phyloP scores from a whole-genome alignment of 2,329 filamentous ascomycete genomes.

The Aspergillus novofumigatus region DNA sequence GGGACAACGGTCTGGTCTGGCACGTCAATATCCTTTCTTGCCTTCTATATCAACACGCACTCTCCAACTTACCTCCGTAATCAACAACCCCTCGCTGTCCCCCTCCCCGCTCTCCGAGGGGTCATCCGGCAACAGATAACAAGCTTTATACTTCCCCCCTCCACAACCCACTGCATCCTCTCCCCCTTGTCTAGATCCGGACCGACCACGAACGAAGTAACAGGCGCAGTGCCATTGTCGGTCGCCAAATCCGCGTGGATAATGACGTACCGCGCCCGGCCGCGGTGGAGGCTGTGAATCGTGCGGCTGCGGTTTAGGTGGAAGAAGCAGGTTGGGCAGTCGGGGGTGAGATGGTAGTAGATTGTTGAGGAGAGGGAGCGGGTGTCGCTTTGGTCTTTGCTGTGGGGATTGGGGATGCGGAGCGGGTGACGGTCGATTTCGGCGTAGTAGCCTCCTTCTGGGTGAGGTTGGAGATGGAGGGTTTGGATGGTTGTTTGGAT shows the following conservation, averaged over 20 bases:
- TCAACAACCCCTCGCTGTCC: slow-evolving; percentile 53
- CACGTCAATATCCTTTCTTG: background rate
- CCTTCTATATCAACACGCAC: background rate
- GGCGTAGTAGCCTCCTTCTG: slow-evolving; percentile 62
- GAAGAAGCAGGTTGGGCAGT: slow-evolving; percentile 54
- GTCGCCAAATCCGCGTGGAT: slow-evolving; percentile 53
- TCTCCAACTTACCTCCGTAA: slow-evolving; percentile 53
- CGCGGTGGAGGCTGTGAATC: slow-evolving; percentile 62
- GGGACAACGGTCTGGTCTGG: slow-evolving; percentile 60
- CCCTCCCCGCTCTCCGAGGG: slow-evolving; percentile 25
- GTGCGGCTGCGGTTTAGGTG: slow-evolving; percentile 61
- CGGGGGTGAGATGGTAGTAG: slow-evolving; percentile 60
- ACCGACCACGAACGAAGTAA: slow-evolving; percentile 65
- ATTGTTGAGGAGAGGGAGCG: slow-evolving; percentile 59
- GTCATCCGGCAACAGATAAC: slow-evolving; percentile 52
- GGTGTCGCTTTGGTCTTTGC: slow-evolving; percentile 14
- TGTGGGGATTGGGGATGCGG: slow-evolving; percentile 51
- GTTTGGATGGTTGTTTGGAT: slow-evolving; percentile 39
- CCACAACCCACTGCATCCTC: slow-evolving; percentile 64
- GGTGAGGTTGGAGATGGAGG: slow-evolving; percentile 52
- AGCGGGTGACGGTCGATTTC: slow-evolving; percentile 56
- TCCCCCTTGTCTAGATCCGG: slow-evolving; percentile 55
- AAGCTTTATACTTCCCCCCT: slow-evolving; percentile 66
- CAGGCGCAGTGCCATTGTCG: slow-evolving; percentile 37
- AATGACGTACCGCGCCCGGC: slow-evolving; percentile 60